Base-by-base conservation (phyloP, 305 asterid genomes). In the Coffea humblotiana region DNA sequence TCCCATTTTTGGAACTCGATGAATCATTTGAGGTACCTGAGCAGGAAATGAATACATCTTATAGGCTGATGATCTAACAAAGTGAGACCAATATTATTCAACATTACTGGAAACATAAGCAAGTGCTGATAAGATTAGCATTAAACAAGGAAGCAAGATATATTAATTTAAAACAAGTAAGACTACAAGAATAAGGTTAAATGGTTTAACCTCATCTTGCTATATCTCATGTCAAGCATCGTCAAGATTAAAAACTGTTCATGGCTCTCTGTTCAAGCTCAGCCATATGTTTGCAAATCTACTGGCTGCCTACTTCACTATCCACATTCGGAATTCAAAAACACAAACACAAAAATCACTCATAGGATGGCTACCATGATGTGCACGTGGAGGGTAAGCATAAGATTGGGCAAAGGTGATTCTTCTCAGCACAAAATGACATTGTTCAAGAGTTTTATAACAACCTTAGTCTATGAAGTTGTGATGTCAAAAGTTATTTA, bases 11-110 rank as follows among this genome's bases (percentile, higher is more conserved):
- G 54, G 91, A 73, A 82, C 87, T 82, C 60, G 87, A 79, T 37
- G 86, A 81, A 86, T 89, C 91, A 71, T 83, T 88, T 64, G 94
- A 88, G 81, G 88, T 83, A 52, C 93, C 97, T 94, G 93, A 86
- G 76, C 43, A 61, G 68, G 54, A 71, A 70, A 47, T 47, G 73
- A 14, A 23, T 25, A 67, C 66, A 71, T 21, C 29, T 84, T 66
- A 86, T 79, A 72, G 25, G 51, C 74, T 74, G 73, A 71, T 43
- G 32, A 83, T 45, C 37, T 65, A 71, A 78, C 58, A 76, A 81
- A 82, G 61, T 65, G 58, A 52, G 58, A 40, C 67, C 29, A 67
- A 77, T n/a, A 45, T 76, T 72, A 48, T 58, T 7, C 13, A 68
- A 64, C 4, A 63, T 21, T 40, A 37, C 10, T 32, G 43, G 60